These are phyloP conservation scores for Amorphotheca resinae DNA, from an alignment of 495 filamentous ascomycete genomes.

Conservation along the genomic window DNA sequence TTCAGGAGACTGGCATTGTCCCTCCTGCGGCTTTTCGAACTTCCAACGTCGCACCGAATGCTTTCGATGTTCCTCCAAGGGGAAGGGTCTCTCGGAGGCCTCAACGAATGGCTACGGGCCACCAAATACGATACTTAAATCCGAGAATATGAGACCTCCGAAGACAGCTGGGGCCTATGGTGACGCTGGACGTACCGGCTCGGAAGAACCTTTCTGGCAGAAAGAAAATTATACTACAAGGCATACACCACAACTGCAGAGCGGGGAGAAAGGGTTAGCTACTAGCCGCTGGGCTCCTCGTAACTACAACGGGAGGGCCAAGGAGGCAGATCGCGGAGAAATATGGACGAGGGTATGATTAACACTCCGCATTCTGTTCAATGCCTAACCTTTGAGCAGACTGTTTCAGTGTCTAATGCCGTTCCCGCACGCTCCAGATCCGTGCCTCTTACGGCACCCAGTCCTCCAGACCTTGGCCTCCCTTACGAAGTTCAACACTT, in stretches of 20 bases:
- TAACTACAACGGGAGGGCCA: background rate
- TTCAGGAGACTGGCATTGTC: constrained; percentile 13
- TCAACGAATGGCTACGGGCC: background rate
- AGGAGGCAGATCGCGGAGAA: background rate
- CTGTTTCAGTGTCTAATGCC: background rate
- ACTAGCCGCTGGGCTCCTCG: constrained; percentile 19
- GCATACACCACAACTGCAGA: background rate
- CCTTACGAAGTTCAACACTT: constrained; percentile 32
- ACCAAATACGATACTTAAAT: background rate
- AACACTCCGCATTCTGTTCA: background rate
- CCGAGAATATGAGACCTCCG: background rate
- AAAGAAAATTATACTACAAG: background rate
- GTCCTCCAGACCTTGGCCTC: constrained; percentile 20
- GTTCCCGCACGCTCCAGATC: background rate
- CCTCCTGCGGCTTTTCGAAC: constrained; percentile 38
- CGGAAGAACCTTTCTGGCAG: background rate
- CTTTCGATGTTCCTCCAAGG: constrained; percentile 6
- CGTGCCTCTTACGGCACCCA: background rate
- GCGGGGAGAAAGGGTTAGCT: constrained; percentile 1
- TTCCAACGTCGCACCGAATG: constrained; percentile 9
- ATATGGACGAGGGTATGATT: constrained; percentile 14
- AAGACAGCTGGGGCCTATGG: background rate
- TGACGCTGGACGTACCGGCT: background rate
- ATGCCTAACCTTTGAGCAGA: background rate
- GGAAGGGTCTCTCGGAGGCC: background rate